phyloP scores from a whole-genome alignment of 495 filamentous ascomycete species.

The Xylaria telfairii region DNA sequence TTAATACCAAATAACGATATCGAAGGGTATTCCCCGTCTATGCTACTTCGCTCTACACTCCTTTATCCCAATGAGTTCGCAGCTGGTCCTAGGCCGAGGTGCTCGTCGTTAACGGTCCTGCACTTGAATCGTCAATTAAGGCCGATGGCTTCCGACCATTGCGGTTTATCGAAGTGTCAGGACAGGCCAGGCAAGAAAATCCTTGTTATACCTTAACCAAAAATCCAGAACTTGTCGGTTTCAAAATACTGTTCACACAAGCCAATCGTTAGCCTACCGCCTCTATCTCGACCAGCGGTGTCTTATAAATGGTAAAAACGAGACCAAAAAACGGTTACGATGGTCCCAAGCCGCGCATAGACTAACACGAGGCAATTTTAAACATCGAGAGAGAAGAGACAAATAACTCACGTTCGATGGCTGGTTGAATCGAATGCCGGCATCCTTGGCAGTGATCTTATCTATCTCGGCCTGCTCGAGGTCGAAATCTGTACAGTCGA shows the following conservation, averaged over 20 bases:
- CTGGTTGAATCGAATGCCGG: slow-evolving; percentile 81
- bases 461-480: slow-evolving; percentile 70
- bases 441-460: slow-evolving; percentile 70
- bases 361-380: neutral
- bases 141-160: neutral
- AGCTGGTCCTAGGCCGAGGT: neutral
- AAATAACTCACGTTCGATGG: slow-evolving; percentile 66
- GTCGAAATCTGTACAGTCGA: slow-evolving; percentile 72
- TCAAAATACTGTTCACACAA: slow-evolving; percentile 51
- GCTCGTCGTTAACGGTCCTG: neutral
- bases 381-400: slow-evolving; percentile 36
- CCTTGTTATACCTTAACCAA: slow-evolving; percentile 45
- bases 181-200: slow-evolving; percentile 2
- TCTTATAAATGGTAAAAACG: neutral
- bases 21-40: slow-evolving; percentile 24
- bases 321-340: slow-evolving; percentile 31
- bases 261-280: slow-evolving; percentile 26
- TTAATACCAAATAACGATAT: neutral
- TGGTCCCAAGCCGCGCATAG: neutral
- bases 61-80: slow-evolving; percentile 21
- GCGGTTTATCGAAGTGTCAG: neutral
- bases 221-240: slow-evolving; percentile 59
- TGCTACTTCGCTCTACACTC: slow-evolving; percentile 22
- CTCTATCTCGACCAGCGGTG: neutral
- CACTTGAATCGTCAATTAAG: neutral